Evolutionary conservation across 2,329 filamentous ascomycete species (phyloP).

Genomic region (Penicillium sumatraense): DNA sequence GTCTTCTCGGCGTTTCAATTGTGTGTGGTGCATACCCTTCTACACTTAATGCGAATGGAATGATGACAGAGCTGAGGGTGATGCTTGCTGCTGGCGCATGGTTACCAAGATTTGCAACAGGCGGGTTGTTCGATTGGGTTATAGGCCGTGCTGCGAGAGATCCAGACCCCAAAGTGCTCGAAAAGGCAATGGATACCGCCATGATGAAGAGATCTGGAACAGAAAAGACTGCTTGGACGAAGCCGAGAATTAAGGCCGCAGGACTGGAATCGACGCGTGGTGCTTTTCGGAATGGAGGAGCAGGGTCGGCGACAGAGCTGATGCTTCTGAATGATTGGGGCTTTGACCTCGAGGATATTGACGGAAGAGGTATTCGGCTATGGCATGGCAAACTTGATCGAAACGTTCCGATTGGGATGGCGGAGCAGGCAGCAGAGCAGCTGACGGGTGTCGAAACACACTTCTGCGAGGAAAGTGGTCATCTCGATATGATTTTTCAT

Average conservation of each 20-base stretch:
- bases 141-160: slow-evolving; percentile 3
- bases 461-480: slow-evolving; percentile 5
- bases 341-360: slow-evolving; percentile 8
- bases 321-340: slow-evolving; percentile 11
- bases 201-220: slow-evolving; percentile 2
- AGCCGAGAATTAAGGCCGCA: background rate
- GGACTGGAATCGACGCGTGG: slow-evolving; percentile 3
- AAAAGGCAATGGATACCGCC: background rate
- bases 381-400: slow-evolving; percentile 22
- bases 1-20: slow-evolving; percentile 3
- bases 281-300: slow-evolving; percentile 8
- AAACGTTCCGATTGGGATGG: slow-evolving; percentile 9
- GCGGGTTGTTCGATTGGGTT: background rate
- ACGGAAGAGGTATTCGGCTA: slow-evolving; percentile 4
- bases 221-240: slow-evolving; percentile 1
- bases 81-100: slow-evolving; percentile 4
- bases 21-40: slow-evolving; percentile 7
- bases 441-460: slow-evolving; percentile 1
- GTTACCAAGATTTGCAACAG: slow-evolving; percentile 6
- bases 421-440: slow-evolving; percentile 6
- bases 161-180: slow-evolving; percentile 3
- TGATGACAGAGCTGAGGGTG: slow-evolving; percentile 1
- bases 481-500: slow-evolving; percentile 8
- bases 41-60: slow-evolving; percentile 4
- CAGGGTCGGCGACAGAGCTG: slow-evolving; percentile 5